Base-by-base conservation (phyloP, 345 rosid species). In the Bretschneidera sinensis region DNA sequence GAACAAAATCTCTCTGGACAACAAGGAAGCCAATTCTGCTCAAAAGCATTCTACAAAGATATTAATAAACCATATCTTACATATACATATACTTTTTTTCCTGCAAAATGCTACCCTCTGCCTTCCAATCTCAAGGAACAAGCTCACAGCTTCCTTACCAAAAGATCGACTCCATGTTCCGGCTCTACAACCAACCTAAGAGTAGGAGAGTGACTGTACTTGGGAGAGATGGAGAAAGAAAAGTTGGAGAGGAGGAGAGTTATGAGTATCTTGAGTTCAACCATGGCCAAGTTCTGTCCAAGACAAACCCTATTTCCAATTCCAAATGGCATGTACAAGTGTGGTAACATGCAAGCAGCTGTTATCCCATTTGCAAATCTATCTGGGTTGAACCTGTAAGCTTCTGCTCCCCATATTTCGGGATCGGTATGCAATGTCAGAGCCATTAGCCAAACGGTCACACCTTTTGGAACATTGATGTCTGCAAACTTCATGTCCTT, bases 271-370 rank as follows among this genome's bases (percentile, higher is more conserved):
- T 83, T 83, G 24, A 76, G 77, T 59, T 83, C 88, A 56, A 54
- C 71, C 61, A 78, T 65, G 11, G 80, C 88, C 43, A 78, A 74
- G 62, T 76, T 78, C 64, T 83, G 82, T n/a, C 82, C 84, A 0
- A 73, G 74, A 28, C 84, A 78, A 10, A 67, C 23, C 3, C 84
- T 64, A 1, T 82, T 79, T 1, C 89, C 85, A 0, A 71, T 69
- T 18, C 80, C 85, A 31, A 80, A 81, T 14, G 85, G 82, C 79
- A 78, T 80, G 67, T 69, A 76, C 23, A 50, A 0, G 17, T 70
- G 78, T 0, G 80, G 83, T 10, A 47, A 59, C 62, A 68, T 76
- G 49, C 79, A 72, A 0, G 83, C 71, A 5, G 76, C 71, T 0
- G 64, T 20, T n/a, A 74, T 55, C 22, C 85, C 85, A 21, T 78